Base-by-base conservation (phyloP, 2,329 filamentous ascomycete species). In the Penicillium hordei region DNA sequence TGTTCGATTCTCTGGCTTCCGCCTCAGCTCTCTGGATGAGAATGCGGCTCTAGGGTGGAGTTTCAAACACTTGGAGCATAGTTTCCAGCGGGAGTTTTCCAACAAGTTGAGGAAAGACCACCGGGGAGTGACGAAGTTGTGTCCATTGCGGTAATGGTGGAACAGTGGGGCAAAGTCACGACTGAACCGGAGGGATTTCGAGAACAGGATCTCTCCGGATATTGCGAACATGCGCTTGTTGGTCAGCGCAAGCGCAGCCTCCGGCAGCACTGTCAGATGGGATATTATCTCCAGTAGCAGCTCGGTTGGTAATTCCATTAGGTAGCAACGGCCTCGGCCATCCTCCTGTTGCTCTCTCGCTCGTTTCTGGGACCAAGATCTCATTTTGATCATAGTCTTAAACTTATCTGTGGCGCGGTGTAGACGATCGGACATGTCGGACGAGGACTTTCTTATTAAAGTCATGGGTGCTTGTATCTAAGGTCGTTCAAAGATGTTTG, bases 151-250 rank as follows among this genome's bases (percentile, higher is more conserved):
- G 48, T 76, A 76, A 52, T 76, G 74, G 57, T 75, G 72, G 48
- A 76, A 75, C 8, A 76, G 60, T 5, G 72, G 73, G 17, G 74
- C 72, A 60, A 76, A 76, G 40, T 76, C 74, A 43, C 71, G 71
- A 60, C 51, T 62, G 57, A 76, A 76, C n/a, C 65, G 71, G 38
- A 75, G 67, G 21, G 68, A 68, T 58, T 74, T 69, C 1, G 70
- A 70, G 15, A 61, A 53, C 27, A 75, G 57, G 19, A 71, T 69
- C 19, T 65, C 59, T 1, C 66, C 67, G 5, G 68, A 74, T 33
- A 76, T 74, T 5, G 66, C 61, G 48, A 72, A 67, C 48, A 76
- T 62, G 50, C 73, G 72, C 59, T 71, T 75, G 62, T 73, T 75
- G 21, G 72, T 75, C 52, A 76, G 60, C n/a, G 74, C 73, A 40